Evolutionary conservation across 371 early-diverging fungal genomes (phyloP).

Genomic region (Rhizopus delemar): DNA sequence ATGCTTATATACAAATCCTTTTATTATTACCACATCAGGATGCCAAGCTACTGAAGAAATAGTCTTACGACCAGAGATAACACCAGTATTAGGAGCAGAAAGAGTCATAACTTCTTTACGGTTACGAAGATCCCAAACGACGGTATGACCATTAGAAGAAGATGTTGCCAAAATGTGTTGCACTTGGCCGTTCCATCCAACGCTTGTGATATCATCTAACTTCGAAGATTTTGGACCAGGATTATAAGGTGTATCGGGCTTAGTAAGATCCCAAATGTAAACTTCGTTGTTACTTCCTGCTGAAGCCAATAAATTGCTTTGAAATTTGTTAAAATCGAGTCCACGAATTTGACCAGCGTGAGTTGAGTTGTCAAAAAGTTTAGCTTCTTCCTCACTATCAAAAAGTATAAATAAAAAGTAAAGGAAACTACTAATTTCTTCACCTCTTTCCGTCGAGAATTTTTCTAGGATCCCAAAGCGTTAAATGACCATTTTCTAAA

Average conservation of each 20-base stretch:
- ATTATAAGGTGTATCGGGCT: constrained; percentile 82
- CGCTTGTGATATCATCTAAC: constrained; percentile 85
- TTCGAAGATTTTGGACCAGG: constrained; percentile 87
- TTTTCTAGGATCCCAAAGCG: constrained; percentile 83
- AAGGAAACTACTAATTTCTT: not conserved
- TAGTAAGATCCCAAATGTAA: constrained; percentile 84
- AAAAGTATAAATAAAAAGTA: not conserved
- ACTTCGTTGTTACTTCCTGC: constrained; percentile 93
- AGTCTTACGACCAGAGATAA: constrained; percentile 3
- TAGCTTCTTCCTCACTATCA: constrained; percentile 42
- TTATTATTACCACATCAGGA: constrained; percentile 79
- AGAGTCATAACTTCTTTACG: constrained; percentile 86
- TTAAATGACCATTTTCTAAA: constrained; percentile 91
- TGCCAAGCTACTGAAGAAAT: constrained; percentile 93
- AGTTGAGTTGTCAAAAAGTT: constrained; percentile 68
- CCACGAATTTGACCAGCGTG: constrained; percentile 92
- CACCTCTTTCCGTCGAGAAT: constrained; percentile 69
- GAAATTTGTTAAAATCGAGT: constrained; percentile 89
- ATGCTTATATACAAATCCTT: not conserved
- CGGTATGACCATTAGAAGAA: constrained; percentile 89
- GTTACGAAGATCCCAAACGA: constrained; percentile 93
- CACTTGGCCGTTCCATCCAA: constrained; percentile 94
- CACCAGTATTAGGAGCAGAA: constrained; percentile 56
- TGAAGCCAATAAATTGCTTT: constrained; percentile 84
- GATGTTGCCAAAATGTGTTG: constrained; percentile 93